Percentiles rank a stretch among this genome's conserved stretches.
phyloP scores from a whole-genome alignment of 768 basidiomycete genomes.

The Rubroboletus satanas region DNA sequence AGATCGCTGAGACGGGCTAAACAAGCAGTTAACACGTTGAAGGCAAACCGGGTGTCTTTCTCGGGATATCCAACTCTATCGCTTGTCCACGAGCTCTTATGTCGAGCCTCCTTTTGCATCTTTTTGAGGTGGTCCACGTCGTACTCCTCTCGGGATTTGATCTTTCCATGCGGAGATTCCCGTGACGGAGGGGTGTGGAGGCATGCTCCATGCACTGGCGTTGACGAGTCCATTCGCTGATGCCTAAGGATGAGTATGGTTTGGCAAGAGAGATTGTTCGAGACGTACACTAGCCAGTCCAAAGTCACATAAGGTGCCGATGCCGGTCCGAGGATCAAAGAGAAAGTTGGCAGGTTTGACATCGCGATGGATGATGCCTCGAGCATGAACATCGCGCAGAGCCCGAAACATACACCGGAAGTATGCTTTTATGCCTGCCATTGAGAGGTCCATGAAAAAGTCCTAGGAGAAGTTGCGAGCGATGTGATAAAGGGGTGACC shows the following conservation, averaged over 20 bases:
- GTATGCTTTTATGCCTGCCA: slow-evolving; percentile 78
- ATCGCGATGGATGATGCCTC: slow-evolving; percentile 91
- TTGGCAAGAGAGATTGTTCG: not conserved
- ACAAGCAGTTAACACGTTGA: not conserved
- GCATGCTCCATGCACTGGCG: slow-evolving; percentile 54
- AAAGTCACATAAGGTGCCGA: slow-evolving; percentile 90
- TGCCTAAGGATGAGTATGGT: slow-evolving; percentile 5
- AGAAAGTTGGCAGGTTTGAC: slow-evolving; percentile 98
- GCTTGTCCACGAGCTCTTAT: slow-evolving; percentile 47
- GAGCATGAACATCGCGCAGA: slow-evolving; percentile 79
- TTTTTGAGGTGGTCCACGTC: slow-evolving; percentile 49
- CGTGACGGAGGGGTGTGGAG: slow-evolving; percentile 69
- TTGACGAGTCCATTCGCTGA: slow-evolving; percentile 53
- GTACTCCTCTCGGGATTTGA: slow-evolving; percentile 42
- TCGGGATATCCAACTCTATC: slow-evolving; percentile 77
- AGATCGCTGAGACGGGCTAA: not conserved
- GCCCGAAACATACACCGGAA: slow-evolving; percentile 90
- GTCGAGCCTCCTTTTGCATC: slow-evolving; percentile 57
- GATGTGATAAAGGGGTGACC: not conserved
- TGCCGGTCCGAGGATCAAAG: slow-evolving; percentile 78
- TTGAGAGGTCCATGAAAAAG: slow-evolving; percentile 71
- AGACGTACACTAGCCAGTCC: slow-evolving; percentile 85
- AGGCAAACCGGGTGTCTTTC: slow-evolving; percentile 63
- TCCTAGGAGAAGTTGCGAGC: slow-evolving; percentile 43
- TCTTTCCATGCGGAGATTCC: slow-evolving; percentile 66